These are phyloP conservation scores for Lentinula guzmanii DNA, from an alignment of 768 basidiomycete genomes.

Conservation along the genomic window DNA sequence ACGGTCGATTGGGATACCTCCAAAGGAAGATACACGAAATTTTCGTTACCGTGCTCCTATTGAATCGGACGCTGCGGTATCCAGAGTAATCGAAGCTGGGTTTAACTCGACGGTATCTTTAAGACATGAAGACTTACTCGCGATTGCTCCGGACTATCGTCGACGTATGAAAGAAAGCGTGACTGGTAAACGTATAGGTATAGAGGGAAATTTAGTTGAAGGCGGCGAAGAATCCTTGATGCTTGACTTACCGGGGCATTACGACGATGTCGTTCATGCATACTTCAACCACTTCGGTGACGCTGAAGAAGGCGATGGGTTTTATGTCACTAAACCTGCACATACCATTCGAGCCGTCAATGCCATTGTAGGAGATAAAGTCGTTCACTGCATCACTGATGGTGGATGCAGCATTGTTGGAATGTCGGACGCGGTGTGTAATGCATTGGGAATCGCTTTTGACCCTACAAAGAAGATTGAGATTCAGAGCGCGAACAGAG, in stretches of 20 bases:
- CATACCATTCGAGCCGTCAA: not conserved
- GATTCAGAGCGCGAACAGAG: not conserved
- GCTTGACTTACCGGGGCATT: too few species aligned
- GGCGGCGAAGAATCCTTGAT: not conserved
- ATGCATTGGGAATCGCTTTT: not conserved
- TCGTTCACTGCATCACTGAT: not conserved
- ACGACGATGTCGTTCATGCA: accelerated
- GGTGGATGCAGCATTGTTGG: not conserved
- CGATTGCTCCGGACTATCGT: not conserved
- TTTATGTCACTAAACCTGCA: not conserved
- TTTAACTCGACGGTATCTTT: not conserved
- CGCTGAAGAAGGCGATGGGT: not conserved
- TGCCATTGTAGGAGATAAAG: not conserved
- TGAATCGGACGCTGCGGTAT: not conserved
- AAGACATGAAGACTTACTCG: not conserved
- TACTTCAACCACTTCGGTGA: not conserved
- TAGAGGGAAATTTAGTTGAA: not conserved
- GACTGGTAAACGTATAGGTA: not conserved
- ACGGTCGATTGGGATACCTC: not conserved
- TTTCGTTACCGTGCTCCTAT: not conserved
- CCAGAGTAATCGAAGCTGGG: not conserved
- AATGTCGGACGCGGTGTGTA: not conserved
- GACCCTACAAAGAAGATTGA: not conserved
- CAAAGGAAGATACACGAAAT: not conserved
- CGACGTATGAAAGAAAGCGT: not conserved